Percentiles rank a stretch among this genome's conserved stretches.
Conservation (phyloP, 2,329 filamentous ascomycete genomes). For the Metarhizium rileyi region DNA sequence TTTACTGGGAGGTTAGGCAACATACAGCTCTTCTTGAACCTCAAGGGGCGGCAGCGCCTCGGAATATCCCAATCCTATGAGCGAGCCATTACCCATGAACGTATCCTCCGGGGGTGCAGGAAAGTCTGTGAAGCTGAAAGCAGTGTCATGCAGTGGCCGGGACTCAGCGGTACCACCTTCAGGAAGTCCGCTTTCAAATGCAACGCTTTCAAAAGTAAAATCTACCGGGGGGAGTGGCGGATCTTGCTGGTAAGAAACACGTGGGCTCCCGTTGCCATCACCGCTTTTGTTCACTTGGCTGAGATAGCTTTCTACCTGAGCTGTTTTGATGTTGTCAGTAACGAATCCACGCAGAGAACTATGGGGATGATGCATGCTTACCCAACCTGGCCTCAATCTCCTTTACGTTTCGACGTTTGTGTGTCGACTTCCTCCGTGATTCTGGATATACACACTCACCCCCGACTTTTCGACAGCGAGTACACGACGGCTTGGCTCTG, state of each 20-base stretch:
- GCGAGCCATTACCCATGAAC: constrained; percentile 20
- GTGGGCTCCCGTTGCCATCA: constrained; percentile 5
- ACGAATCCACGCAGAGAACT: no score
- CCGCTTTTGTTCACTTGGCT: constrained; percentile 47
- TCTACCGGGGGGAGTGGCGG: constrained; percentile 4
- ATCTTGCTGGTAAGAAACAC: constrained; percentile 3
- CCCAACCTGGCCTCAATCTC: constrained; percentile 80
- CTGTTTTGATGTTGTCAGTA: constrained; percentile 28
- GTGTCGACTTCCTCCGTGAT: constrained; percentile 76
- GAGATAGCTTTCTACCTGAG: constrained; percentile 73
- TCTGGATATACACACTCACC: constrained; percentile 83
- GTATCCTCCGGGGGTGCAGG: constrained; percentile 8
- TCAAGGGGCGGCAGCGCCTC: constrained; percentile 72
- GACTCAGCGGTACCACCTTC: constrained; percentile 8
- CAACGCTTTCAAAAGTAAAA: constrained; percentile 7
- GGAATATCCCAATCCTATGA: constrained; percentile 72
- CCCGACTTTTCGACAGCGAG: constrained; percentile 64
- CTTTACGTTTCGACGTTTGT: constrained; percentile 83
- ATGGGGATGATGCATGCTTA: no score
- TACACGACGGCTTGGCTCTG: constrained; percentile 66
- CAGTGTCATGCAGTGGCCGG: constrained; percentile 5
- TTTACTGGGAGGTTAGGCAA: constrained; percentile 3
- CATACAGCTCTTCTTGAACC: constrained; percentile 73
- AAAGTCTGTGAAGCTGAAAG: constrained; percentile 10
- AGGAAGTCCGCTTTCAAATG: constrained; percentile 8